These are phyloP conservation scores for Pogostemon cablin DNA, from an alignment of 257 asterid genomes.

Conservation along the genomic window DNA sequence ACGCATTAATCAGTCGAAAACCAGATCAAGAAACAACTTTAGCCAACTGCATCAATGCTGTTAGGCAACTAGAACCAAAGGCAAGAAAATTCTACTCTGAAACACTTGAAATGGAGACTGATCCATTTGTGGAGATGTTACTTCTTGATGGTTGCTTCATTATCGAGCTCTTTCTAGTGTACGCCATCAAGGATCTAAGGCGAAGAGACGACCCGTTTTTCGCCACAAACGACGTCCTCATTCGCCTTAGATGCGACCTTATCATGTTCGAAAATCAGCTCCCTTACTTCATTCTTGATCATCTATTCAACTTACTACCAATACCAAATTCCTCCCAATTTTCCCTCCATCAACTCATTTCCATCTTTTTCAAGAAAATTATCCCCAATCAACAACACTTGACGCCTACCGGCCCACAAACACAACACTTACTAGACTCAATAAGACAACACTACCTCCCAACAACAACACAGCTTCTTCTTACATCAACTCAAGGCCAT, in stretches of 20 bases:
- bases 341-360: constrained; percentile 48
- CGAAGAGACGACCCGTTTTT: constrained; percentile 58
- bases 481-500: constrained; percentile 18
- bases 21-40: constrained; percentile 42
- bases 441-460: constrained; percentile 49
- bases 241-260: constrained; percentile 45
- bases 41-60: constrained; percentile 42
- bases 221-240: constrained; percentile 23
- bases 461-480: not conserved
- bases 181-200: constrained; percentile 37
- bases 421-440: constrained; percentile 54
- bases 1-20: constrained; percentile 41
- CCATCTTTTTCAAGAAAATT: constrained; percentile 45
- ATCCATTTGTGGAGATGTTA: constrained; percentile 48
- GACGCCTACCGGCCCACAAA: constrained; percentile 28
- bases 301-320: constrained; percentile 45
- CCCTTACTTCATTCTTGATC: constrained; percentile 54
- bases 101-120: constrained; percentile 36
- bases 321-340: constrained; percentile 36
- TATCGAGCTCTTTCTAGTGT: constrained; percentile 54
- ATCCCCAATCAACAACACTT: constrained; percentile 8
- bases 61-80: constrained; percentile 40
- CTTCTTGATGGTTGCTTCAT: constrained; percentile 57
- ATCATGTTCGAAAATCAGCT: constrained; percentile 55
- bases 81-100: constrained; percentile 51